phyloP scores from a whole-genome alignment of 345 rosid species.

The Iberis pinnata region DNA sequence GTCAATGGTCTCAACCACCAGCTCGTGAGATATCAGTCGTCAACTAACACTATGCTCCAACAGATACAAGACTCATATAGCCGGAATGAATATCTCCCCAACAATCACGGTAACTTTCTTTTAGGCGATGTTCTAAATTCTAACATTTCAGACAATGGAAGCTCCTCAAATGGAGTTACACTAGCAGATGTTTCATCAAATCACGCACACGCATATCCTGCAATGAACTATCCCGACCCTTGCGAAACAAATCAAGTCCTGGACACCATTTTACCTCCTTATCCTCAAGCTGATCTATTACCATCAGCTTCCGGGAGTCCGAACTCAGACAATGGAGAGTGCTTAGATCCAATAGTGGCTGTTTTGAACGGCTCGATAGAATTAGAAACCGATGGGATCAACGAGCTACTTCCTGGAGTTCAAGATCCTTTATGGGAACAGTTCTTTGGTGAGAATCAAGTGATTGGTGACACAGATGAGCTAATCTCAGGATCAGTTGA shows the following conservation, averaged over 20 bases:
- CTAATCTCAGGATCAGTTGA: constrained; percentile 39
- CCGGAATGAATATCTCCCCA: constrained; percentile 34
- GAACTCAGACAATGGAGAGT: constrained; percentile 37
- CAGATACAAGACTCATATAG: constrained; percentile 50
- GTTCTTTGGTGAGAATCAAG: constrained; percentile 45
- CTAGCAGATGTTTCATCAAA: constrained; percentile 42
- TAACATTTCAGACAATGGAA: constrained; percentile 35
- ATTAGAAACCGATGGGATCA: constrained; percentile 34
- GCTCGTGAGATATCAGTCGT: constrained; percentile 69
- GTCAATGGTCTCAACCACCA: constrained; percentile 48
- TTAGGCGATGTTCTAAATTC: constrained; percentile 37
- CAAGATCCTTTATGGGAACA: constrained; percentile 62
- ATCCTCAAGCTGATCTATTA: constrained; percentile 23
- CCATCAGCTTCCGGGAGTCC: constrained; percentile 30
- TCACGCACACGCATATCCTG: constrained; percentile 33
- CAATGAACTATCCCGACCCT: constrained; percentile 12
- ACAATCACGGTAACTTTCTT: constrained; percentile 29
- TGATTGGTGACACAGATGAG: constrained; percentile 53
- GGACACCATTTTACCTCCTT: constrained; percentile 19
- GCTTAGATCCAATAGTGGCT: constrained; percentile 39
- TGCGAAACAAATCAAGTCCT: constrained; percentile 21
- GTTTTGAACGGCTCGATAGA: constrained; percentile 35
- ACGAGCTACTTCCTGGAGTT: constrained; percentile 47
- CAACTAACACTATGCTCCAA: constrained; percentile 55
- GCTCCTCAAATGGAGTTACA: constrained; percentile 37